Percentiles rank a stretch among this genome's conserved stretches.
These are phyloP conservation scores for Sporothrix mexicana DNA, from an alignment of 2,329 filamentous ascomycete species.

Conservation along the genomic window DNA sequence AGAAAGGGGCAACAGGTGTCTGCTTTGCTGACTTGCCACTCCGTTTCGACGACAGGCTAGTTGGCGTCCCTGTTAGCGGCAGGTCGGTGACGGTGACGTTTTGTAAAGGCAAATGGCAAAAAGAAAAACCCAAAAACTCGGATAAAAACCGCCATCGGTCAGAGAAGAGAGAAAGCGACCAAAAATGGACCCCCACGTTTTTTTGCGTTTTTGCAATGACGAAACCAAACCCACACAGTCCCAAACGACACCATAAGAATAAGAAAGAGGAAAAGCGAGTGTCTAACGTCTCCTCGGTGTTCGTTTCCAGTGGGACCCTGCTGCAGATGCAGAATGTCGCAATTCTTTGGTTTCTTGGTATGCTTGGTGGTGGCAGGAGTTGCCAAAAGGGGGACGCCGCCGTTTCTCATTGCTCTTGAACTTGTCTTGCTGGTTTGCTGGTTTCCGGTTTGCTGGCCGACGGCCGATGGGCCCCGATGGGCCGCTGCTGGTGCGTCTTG, in stretches of 20 bases:
- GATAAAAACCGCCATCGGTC: not conserved
- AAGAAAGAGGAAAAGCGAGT: not conserved
- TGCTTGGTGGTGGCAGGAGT: not conserved
- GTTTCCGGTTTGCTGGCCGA: not conserved
- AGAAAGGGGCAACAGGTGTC: too few species aligned
- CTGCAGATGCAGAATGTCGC: slow-evolving; percentile 12
- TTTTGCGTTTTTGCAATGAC: not conserved
- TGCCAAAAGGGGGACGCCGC: slow-evolving; percentile 15
- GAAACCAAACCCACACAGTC: too few species aligned
- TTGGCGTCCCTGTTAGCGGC: not conserved
- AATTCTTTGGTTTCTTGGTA: slow-evolving; percentile 1
- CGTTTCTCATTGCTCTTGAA: not conserved
- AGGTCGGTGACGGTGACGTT: slow-evolving; percentile 2
- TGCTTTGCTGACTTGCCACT: not conserved
- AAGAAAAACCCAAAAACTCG: slow-evolving; percentile 5
- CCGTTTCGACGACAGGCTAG: not conserved
- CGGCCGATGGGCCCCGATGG: slow-evolving; percentile 19
- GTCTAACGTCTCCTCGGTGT: not conserved
- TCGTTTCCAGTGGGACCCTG: not conserved
- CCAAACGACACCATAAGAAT: not conserved
- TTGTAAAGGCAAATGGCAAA: not conserved
- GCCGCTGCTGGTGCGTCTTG: not conserved
- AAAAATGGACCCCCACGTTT: slow-evolving; percentile 18
- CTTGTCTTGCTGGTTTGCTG: not conserved
- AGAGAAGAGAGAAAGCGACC: not conserved